These are phyloP conservation scores for Dalbergia oliveri DNA, from an alignment of 306 rosid species.

Conservation along the genomic window DNA sequence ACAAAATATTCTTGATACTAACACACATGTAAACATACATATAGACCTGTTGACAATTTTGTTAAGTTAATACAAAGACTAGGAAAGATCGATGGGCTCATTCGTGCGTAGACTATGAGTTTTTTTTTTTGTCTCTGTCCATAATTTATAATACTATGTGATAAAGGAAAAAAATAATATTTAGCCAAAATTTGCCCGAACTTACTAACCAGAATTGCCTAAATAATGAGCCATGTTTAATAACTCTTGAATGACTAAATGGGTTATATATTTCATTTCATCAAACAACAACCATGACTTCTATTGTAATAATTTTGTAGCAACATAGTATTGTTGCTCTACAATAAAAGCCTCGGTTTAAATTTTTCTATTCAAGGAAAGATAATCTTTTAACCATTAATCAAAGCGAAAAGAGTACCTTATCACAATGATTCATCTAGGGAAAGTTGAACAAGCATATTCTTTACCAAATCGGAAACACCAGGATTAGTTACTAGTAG, in stretches of 20 bases:
- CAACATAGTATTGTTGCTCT: no score
- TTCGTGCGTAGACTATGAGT: background rate
- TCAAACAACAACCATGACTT: no score
- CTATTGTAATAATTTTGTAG: no score
- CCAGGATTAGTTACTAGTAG: background rate
- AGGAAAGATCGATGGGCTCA: background rate
- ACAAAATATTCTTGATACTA: background rate
- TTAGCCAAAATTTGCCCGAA: no score
- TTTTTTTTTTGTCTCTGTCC: background rate
- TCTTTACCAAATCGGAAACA: background rate
- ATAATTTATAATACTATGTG: background rate
- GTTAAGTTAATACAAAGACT: background rate
- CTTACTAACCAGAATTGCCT: no score
- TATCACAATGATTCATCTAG: background rate
- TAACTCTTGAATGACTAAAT: no score
- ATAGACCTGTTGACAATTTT: background rate
- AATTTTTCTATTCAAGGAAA: no score
- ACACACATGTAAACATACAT: background rate
- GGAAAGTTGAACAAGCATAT: background rate
- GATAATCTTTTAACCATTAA: no score
- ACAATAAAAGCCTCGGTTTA: no score
- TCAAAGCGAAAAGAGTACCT: background rate
- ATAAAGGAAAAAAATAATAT: no score
- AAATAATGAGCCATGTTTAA: no score
- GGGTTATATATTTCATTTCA: no score